These are phyloP conservation scores for Fragaria vesca DNA, from an alignment of 306 rosid genomes.

Conservation along the genomic window DNA sequence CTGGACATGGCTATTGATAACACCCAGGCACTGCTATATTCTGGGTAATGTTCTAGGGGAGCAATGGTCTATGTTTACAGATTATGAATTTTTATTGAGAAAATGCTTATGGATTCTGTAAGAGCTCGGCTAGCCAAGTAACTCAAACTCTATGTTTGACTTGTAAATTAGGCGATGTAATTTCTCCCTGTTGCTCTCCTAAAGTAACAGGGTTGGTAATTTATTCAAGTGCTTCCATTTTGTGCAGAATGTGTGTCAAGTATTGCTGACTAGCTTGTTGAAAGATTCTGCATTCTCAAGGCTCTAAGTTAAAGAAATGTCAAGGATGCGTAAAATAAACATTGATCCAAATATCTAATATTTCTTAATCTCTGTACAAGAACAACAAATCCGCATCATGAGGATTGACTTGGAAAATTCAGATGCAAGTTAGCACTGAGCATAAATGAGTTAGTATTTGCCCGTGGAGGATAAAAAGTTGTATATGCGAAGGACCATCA, in stretches of 20 bases:
- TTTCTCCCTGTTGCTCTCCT: not conserved
- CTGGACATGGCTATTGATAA: conserved; percentile 27
- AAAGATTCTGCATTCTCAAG: not conserved
- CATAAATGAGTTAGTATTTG: not conserved
- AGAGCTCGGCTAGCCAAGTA: conserved; percentile 7
- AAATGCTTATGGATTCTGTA: not conserved
- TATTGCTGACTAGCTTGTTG: not conserved
- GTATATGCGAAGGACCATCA: conserved; percentile 18
- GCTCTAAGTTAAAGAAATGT: not conserved
- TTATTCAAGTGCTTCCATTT: not conserved
- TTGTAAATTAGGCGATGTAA: conserved; percentile 8
- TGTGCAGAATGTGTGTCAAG: not conserved
- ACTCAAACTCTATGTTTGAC: conserved; percentile 20
- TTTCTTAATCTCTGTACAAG: conserved; percentile 16
- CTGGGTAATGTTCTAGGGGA: not conserved
- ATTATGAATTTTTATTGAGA: not conserved
- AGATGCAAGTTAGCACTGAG: conserved; percentile 11
- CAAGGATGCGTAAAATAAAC: not conserved
- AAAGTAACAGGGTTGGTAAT: not conserved
- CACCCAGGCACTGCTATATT: not conserved
- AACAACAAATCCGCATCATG: conserved; percentile 5
- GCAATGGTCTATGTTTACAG: not conserved
- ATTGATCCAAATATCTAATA: not conserved
- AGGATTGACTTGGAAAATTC: not conserved
- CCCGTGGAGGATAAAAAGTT: not conserved